Conservation (phyloP, 2,329 filamentous ascomycete genomes). For the Stenocarpella maydis region DNA sequence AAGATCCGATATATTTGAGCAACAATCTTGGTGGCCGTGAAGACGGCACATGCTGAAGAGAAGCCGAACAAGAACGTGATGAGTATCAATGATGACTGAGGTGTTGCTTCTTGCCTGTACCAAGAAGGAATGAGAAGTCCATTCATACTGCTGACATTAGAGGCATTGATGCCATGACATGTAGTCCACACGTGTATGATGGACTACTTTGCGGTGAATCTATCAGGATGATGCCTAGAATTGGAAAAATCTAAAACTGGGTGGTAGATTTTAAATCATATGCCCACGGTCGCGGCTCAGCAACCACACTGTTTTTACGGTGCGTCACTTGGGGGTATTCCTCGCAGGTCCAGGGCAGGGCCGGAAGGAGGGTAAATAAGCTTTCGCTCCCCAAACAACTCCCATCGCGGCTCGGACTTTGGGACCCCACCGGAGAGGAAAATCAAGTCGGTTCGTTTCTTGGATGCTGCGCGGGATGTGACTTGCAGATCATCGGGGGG, state of each 20-base stretch:
- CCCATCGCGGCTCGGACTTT: constrained; percentile 8
- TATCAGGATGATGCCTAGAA: background rate
- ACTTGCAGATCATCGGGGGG: background rate
- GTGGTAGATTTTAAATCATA: background rate
- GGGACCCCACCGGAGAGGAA: background rate
- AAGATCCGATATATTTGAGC: constrained; percentile 44
- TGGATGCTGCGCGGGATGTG: background rate
- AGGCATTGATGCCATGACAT: background rate
- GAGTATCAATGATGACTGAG: constrained; percentile 10
- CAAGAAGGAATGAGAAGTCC: constrained; percentile 24
- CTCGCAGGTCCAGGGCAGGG: background rate
- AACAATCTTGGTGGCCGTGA: constrained; percentile 43
- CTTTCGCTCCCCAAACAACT: constrained; percentile 16
- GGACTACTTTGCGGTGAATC: constrained; percentile 13
- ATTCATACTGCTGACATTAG: constrained; percentile 24
- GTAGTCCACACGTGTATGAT: constrained; percentile 18
- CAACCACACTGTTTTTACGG: background rate
- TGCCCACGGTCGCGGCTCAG: background rate
- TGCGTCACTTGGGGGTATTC: constrained; percentile 15
- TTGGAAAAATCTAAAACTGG: background rate
- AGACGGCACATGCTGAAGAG: constrained; percentile 45
- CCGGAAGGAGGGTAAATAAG: background rate
- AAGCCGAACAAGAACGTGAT: constrained; percentile 44
- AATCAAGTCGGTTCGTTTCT: background rate
- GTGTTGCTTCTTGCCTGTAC: background rate